Evolutionary conservation across 768 basidiomycete species (phyloP).

Genomic region (Asterophora parasitica): DNA sequence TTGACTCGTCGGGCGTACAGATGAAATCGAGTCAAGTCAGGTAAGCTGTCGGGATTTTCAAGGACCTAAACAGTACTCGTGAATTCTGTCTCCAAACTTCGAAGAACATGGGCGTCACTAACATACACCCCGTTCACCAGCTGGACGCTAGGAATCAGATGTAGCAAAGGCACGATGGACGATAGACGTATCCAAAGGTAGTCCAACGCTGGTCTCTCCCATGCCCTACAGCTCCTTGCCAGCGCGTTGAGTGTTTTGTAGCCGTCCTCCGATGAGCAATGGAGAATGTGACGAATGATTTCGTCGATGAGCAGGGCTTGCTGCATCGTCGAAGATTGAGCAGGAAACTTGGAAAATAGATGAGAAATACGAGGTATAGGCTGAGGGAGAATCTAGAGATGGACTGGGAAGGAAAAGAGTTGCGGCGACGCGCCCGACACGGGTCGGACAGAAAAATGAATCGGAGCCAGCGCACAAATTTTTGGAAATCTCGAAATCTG

Average conservation of each 20-base stretch:
- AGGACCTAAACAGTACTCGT: constrained; percentile 1
- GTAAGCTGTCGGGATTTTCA: not conserved
- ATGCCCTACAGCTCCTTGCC: constrained; percentile 41
- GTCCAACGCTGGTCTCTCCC: constrained; percentile 47
- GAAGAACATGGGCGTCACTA: constrained; percentile 13
- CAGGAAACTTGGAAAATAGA: not conserved
- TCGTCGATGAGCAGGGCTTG: constrained; percentile 44
- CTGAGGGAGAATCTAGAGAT: not conserved
- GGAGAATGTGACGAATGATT: constrained; percentile 39
- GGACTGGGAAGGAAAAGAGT: constrained; percentile 1
- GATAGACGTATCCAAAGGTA: constrained; percentile 38
- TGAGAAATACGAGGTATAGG: not conserved
- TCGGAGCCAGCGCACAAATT: constrained; percentile 4
- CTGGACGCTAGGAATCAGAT: constrained; percentile 30
- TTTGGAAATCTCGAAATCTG: constrained; percentile 6
- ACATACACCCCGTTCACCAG: constrained; percentile 29
- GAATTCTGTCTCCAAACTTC: not conserved
- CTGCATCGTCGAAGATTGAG: constrained; percentile 35
- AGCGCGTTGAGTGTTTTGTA: constrained; percentile 26
- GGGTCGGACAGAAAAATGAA: not conserved
- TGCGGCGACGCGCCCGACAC: not conserved
- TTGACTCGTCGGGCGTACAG: constrained; percentile 34
- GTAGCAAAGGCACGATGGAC: constrained; percentile 37
- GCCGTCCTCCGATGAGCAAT: constrained; percentile 24
- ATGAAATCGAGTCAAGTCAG: constrained; percentile 25